Percentiles rank a stretch among this genome's conserved stretches.
These are phyloP conservation scores for Claviceps pazoutovae DNA, from an alignment of 2,329 filamentous ascomycete genomes.

Conservation along the genomic window DNA sequence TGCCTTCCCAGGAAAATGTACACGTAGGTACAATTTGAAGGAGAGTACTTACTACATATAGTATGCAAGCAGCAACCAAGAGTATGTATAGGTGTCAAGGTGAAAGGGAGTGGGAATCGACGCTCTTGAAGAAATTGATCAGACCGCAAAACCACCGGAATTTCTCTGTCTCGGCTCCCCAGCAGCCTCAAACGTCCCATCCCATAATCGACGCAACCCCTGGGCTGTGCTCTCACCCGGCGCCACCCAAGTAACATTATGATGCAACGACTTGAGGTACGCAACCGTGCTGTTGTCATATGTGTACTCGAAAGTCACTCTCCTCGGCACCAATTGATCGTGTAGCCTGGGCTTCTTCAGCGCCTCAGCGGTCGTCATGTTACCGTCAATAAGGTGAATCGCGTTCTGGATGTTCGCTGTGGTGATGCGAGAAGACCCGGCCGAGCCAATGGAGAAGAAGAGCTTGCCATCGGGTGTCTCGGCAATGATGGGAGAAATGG, in stretches of 20 bases:
- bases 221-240: conserved; percentile 58
- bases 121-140: background rate
- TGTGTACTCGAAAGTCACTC: conserved; percentile 53
- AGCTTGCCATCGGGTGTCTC: conserved; percentile 54
- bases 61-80: too few species aligned
- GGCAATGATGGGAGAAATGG: conserved; percentile 64
- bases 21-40: too few species aligned
- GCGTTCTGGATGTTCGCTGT: conserved; percentile 69
- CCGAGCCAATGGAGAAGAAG: conserved; percentile 60
- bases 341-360: conserved; percentile 60
- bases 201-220: conserved; percentile 47
- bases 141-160: conserved; percentile 51
- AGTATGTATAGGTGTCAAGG: too few species aligned
- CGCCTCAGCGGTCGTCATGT: conserved; percentile 46
- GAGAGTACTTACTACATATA: too few species aligned
- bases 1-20: too few species aligned
- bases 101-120: background rate
- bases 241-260: conserved; percentile 62
- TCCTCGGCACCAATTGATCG: conserved; percentile 65
- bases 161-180: conserved; percentile 69
- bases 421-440: conserved; percentile 75
- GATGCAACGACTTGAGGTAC: conserved; percentile 50
- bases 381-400: conserved; percentile 58
- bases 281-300: conserved; percentile 58
- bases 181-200: conserved; percentile 63